phyloP scores from a whole-genome alignment of 169 alveolate genomes.

The Cryptosporidium parvum region DNA sequence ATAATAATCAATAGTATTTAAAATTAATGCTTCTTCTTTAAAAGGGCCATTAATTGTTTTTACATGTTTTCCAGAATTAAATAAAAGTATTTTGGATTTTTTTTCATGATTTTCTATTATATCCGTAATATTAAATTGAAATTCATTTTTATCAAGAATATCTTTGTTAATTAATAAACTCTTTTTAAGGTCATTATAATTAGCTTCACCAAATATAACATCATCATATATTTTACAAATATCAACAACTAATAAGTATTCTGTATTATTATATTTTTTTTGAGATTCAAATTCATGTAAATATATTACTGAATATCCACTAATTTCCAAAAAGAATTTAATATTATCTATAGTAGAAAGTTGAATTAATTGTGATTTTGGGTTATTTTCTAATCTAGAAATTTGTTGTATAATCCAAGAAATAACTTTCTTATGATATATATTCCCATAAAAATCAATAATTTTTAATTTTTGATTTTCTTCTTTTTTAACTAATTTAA shows the following conservation, averaged over 20 bases:
- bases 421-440: constrained; percentile 24
- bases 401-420: constrained; percentile 56
- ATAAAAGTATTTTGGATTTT: constrained; percentile 3
- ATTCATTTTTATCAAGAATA: not conserved
- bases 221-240: constrained; percentile 47
- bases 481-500: constrained; percentile 24
- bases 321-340: constrained; percentile 20
- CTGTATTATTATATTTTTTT: constrained; percentile 19
- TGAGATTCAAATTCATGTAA: constrained; percentile 8
- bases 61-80: constrained; percentile 46
- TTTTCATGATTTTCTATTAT: constrained; percentile 1
- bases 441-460: constrained; percentile 40
- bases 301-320: constrained; percentile 24
- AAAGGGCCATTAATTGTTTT: constrained; percentile 32
- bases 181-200: constrained; percentile 5
- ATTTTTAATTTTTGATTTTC: constrained; percentile 13
- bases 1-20: constrained; percentile 38
- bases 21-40: constrained; percentile 16
- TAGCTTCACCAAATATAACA: constrained; percentile 48
- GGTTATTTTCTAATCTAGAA: constrained; percentile 16
- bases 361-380: constrained; percentile 18
- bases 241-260: constrained; percentile 13
- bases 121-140: constrained; percentile 15
- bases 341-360: not conserved
- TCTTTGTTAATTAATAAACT: not conserved